Conservation (phyloP, 2,329 filamentous ascomycete genomes). For the Didymella pinodella region DNA sequence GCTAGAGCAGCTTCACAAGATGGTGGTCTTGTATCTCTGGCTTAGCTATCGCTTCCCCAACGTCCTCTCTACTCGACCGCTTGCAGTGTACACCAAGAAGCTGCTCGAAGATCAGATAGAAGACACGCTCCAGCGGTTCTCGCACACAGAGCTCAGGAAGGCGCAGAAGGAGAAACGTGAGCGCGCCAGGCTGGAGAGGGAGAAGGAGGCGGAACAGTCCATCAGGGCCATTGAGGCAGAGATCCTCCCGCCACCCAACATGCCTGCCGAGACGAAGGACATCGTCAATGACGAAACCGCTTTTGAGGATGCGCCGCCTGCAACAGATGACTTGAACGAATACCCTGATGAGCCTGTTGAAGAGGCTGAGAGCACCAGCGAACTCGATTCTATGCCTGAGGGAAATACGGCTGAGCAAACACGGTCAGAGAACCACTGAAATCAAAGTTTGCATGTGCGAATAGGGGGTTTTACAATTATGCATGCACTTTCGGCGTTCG, state of each 20-base stretch:
- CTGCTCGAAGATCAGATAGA: constrained; percentile 81
- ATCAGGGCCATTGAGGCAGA: constrained; percentile 2
- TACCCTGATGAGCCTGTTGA: constrained; percentile 31
- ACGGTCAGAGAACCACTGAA: background rate
- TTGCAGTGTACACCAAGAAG: constrained; percentile 81
- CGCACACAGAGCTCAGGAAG: constrained; percentile 40
- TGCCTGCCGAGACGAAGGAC: constrained; percentile 25
- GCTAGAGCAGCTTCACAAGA: constrained; percentile 81
- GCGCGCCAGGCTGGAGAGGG: constrained; percentile 14
- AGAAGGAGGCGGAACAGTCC: constrained; percentile 16
- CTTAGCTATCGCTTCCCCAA: constrained; percentile 87
- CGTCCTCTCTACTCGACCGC: constrained; percentile 75
- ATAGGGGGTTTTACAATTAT: too few relatives aligned
- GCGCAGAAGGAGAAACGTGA: constrained; percentile 17
- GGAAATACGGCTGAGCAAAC: constrained; percentile 1
- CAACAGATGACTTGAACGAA: constrained; percentile 25
- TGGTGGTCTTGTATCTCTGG: constrained; percentile 89
- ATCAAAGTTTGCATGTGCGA: background rate
- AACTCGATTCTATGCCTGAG: constrained; percentile 3
- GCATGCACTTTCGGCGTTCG: too few relatives aligned
- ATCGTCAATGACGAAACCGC: constrained; percentile 28
- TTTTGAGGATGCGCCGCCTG: constrained; percentile 7
- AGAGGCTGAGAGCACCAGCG: background rate
- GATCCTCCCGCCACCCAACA: constrained; percentile 13
- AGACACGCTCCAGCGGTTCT: constrained; percentile 66